phyloP scores from a whole-genome alignment of 2,329 filamentous ascomycete genomes.

The Sporothrix dimorphospora region DNA sequence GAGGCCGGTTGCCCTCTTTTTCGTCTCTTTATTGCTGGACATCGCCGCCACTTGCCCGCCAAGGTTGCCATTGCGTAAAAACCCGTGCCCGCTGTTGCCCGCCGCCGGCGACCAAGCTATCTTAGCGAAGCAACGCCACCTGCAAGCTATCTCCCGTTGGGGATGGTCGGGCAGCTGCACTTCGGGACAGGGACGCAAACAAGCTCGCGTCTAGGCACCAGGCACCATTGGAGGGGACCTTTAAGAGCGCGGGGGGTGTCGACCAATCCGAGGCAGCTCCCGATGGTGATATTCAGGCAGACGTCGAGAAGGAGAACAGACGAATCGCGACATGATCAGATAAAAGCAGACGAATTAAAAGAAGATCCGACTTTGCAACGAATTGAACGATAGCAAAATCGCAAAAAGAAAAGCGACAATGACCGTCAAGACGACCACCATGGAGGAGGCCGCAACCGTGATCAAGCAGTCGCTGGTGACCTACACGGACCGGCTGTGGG shows the following conservation, averaged over 20 bases:
- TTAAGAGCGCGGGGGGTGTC: slow-evolving; percentile 14
- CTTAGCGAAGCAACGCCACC: slow-evolving; percentile 17
- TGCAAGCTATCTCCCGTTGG: slow-evolving; percentile 26
- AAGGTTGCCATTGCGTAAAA: neutral
- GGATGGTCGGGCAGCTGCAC: slow-evolving; percentile 11
- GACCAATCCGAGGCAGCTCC: neutral
- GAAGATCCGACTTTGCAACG: neutral
- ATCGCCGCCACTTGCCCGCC: neutral
- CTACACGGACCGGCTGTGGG: slow-evolving; percentile 25
- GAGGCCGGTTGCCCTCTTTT: neutral
- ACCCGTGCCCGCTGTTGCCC: neutral
- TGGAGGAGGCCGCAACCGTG: neutral
- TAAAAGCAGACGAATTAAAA: neutral
- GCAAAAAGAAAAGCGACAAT: neutral
- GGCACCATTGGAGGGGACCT: too few relatives aligned
- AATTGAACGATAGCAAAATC: neutral
- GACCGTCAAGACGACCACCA: slow-evolving; percentile 7
- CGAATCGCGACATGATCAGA: neutral
- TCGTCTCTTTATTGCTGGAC: neutral
- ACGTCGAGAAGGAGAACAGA: neutral
- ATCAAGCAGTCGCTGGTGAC: slow-evolving; percentile 23
- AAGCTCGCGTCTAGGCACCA: slow-evolving; percentile 1
- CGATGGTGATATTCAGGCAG: neutral
- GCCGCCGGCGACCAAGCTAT: slow-evolving; percentile 25
- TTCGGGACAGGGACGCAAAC: neutral